These are phyloP conservation scores for Diphasiastrum complanatum DNA, from an alignment of 83 land plant genomes.

Conservation along the genomic window DNA sequence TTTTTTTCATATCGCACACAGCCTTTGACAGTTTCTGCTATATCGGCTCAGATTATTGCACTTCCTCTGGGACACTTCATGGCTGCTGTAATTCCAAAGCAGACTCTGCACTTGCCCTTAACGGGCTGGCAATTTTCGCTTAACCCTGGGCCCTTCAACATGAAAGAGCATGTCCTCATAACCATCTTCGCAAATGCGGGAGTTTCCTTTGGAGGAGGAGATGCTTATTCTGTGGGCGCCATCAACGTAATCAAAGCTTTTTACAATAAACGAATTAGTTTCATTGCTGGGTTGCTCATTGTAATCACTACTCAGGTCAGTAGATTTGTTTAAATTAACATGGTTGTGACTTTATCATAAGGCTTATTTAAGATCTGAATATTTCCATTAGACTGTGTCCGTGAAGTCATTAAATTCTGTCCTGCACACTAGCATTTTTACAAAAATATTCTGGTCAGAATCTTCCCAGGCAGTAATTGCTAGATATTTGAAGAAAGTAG, in stretches of 20 bases:
- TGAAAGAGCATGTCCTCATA: conserved; percentile 82
- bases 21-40: conserved; percentile 25
- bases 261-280: conserved; percentile 41
- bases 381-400: too few relatives aligned
- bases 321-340: background rate
- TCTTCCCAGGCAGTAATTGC: too few relatives aligned
- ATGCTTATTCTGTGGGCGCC: conserved; percentile 66
- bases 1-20: conserved; percentile 44
- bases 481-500: too few relatives aligned
- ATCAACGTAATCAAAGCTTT: conserved; percentile 56
- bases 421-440: too few relatives aligned
- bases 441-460: too few relatives aligned
- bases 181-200: conserved; percentile 79
- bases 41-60: conserved; percentile 38
- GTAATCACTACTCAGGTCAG: conserved; percentile 67
- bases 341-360: background rate
- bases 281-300: conserved; percentile 49
- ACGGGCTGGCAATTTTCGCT: conserved; percentile 40
- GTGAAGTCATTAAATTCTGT: too few relatives aligned
- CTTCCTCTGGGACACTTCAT: conserved; percentile 42
- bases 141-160: conserved; percentile 76
- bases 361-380: background rate
- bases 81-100: conserved; percentile 36
- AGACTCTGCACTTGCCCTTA: conserved; percentile 14
- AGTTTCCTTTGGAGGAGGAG: conserved; percentile 65